phyloP scores from a whole-genome alignment of 225 moss, liverwort and hornwort species.

The Sphagnum contortum region DNA sequence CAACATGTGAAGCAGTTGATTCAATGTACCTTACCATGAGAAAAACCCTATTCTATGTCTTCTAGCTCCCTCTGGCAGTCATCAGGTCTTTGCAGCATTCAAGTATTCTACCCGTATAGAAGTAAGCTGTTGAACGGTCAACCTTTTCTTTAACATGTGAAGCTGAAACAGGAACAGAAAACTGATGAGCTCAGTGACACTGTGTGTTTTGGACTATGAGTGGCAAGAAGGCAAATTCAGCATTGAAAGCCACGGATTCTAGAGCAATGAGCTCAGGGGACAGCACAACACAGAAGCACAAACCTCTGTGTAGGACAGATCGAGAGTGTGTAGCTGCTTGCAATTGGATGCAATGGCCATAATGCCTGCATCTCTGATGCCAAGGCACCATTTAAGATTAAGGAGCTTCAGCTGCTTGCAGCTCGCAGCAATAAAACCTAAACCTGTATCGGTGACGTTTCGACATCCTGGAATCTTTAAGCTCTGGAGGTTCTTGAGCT shows the following conservation, averaged over 20 bases:
- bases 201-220: too few relatives aligned
- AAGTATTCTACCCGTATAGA: too few relatives aligned
- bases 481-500: constrained; percentile 45
- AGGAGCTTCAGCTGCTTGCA: constrained; percentile 53
- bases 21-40: too few relatives aligned
- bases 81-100: too few relatives aligned
- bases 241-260: too few relatives aligned
- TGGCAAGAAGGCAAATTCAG: too few relatives aligned
- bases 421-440: constrained; percentile 31
- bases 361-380: constrained; percentile 54
- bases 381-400: constrained; percentile 54
- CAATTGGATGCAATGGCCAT: constrained; percentile 40
- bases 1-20: neutral
- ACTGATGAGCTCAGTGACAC: too few relatives aligned
- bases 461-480: constrained; percentile 55
- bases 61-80: too few relatives aligned
- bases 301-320: constrained; percentile 80
- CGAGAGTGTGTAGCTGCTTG: constrained; percentile 43
- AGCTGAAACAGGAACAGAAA: neutral
- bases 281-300: neutral
- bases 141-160: neutral
- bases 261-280: too few relatives aligned
- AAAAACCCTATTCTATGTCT: too few relatives aligned
- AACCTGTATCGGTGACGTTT: constrained; percentile 48
- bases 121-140: neutral